These are phyloP conservation scores for Fusarium caatingaense DNA, from an alignment of 2,329 filamentous ascomycete genomes.

Conservation along the genomic window DNA sequence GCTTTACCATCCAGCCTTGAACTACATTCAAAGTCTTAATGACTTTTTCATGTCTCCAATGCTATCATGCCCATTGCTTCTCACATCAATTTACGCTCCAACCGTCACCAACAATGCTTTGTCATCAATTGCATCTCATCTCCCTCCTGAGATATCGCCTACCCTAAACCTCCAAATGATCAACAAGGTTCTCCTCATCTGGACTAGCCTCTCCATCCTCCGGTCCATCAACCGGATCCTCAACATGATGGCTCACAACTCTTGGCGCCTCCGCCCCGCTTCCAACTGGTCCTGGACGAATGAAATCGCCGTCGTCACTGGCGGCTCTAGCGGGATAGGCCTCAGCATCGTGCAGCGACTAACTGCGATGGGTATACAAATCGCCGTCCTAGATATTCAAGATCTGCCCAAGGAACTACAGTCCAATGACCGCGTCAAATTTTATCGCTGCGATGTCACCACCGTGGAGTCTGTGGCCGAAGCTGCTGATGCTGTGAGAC, in stretches of 20 bases:
- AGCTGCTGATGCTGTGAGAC: slow-evolving; percentile 54
- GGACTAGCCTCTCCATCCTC: slow-evolving; percentile 43
- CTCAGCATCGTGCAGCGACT: slow-evolving; percentile 50
- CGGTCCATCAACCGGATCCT: slow-evolving; percentile 41
- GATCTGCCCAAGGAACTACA: slow-evolving; percentile 45
- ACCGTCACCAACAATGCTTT: slow-evolving; percentile 26
- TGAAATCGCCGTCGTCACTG: slow-evolving; percentile 59
- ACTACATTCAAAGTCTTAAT: neutral
- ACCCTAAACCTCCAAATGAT: slow-evolving; percentile 12
- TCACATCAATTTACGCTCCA: slow-evolving; percentile 30
- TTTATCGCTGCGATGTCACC: slow-evolving; percentile 55
- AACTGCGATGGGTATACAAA: slow-evolving; percentile 62
- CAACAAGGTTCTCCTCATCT: slow-evolving; percentile 28
- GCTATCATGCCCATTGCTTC: slow-evolving; percentile 33
- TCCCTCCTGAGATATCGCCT: slow-evolving; percentile 15
- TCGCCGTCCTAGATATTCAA: slow-evolving; percentile 75
- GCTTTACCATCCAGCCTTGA: slow-evolving; percentile 38
- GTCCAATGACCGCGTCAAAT: slow-evolving; percentile 39
- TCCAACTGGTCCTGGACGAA: slow-evolving; percentile 52
- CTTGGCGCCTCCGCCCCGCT: slow-evolving; percentile 42
- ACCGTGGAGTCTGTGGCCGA: slow-evolving; percentile 58
- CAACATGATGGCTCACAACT: slow-evolving; percentile 47
- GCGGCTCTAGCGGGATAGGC: slow-evolving; percentile 58
- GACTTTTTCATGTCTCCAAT: slow-evolving; percentile 33
- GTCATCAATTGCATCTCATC: neutral